Evolutionary conservation across 2,329 filamentous ascomycete species (phyloP), one percentile per base, ranked within the genome.

Genomic region (Colletotrichum somersetense): DNA sequence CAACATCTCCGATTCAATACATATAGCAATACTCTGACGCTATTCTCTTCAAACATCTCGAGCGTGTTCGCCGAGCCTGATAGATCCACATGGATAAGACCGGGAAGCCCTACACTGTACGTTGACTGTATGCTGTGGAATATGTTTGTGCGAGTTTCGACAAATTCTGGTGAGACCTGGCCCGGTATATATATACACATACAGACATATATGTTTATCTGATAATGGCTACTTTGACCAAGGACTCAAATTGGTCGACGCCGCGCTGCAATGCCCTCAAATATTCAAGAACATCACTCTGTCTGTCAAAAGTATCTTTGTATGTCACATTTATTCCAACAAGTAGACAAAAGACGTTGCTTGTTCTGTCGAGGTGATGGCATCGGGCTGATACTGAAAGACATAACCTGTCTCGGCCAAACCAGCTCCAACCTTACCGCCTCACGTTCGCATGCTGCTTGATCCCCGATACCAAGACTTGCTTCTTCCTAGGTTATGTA

Each of bases 11-110:
- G 5, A n/a, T 20, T n/a, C 44, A 14, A 11, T 30, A 4, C 10
- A 14, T n/a, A n/a, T 1, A 5, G 1, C n/a, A 18, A n/a, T n/a
- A n/a, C 14, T 14, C 14, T 18, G 16, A 30, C 1, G 18, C 0
- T 16, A 5, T 16, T 52, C 50, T 30, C 50, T 26, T 52, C 23
- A 11, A 52, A 5, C 6, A 26, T 14, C 48, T 26, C n/a, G 5
- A 52, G 5, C 26, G 23, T 16, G 50, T 6, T 20, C 6, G 10
- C 23, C 26, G 33, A 18, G 26, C 20, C 20, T 46, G 44, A 30
- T 18, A 8, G 26, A 20, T 30, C 7, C 14, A 11, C 6, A 10
- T 8, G 12, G 26, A 33, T 2, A 33, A 30, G 50, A 16, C 18
- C 3, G 14, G 5, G 14, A 30, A 26, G 0, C 50, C 14, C 3